phyloP scores from a whole-genome alignment of 2,329 filamentous ascomycete species.

The Fusarium sp. region DNA sequence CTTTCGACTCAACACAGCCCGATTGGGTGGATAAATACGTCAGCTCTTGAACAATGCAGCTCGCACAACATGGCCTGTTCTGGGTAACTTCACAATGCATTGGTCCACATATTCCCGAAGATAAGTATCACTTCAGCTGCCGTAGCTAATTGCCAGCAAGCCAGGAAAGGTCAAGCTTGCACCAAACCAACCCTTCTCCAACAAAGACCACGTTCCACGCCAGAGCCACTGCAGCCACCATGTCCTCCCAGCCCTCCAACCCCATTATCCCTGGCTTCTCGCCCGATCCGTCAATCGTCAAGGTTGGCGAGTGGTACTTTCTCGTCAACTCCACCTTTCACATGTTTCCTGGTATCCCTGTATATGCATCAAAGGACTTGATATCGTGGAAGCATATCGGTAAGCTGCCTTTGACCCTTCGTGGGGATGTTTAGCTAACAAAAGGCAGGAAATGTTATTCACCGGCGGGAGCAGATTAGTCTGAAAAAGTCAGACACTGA shows the following conservation, averaged over 20 bases:
- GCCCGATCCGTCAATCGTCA: conserved; percentile 24
- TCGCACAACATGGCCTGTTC: not conserved
- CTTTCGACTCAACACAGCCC: not conserved
- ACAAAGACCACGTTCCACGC: not conserved
- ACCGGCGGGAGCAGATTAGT: not conserved
- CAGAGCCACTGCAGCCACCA: not conserved
- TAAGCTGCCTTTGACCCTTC: accelerated
- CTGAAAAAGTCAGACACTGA: conserved; percentile 3
- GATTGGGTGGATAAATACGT: conserved; percentile 23
- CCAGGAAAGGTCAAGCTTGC: conserved; percentile 1
- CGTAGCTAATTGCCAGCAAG: not conserved
- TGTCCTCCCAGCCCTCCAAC: conserved; percentile 15
- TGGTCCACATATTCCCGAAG: not conserved
- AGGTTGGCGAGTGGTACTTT: conserved; percentile 26
- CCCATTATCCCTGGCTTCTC: conserved; percentile 30
- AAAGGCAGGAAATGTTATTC: conserved; percentile 11
- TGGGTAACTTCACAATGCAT: not conserved
- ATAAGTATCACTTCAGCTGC: conserved; percentile 16
- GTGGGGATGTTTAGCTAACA: accelerated
- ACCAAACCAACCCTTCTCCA: not conserved
- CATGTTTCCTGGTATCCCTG: conserved; percentile 26
- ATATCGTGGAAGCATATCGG: conserved; percentile 23
- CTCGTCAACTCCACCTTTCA: conserved; percentile 30
- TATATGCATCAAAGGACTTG: conserved; percentile 13
- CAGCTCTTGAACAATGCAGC: not conserved